These are phyloP conservation scores for Pythium vanterpoolii DNA, from an alignment of 352 stramenopile species.

Conservation along the genomic window DNA sequence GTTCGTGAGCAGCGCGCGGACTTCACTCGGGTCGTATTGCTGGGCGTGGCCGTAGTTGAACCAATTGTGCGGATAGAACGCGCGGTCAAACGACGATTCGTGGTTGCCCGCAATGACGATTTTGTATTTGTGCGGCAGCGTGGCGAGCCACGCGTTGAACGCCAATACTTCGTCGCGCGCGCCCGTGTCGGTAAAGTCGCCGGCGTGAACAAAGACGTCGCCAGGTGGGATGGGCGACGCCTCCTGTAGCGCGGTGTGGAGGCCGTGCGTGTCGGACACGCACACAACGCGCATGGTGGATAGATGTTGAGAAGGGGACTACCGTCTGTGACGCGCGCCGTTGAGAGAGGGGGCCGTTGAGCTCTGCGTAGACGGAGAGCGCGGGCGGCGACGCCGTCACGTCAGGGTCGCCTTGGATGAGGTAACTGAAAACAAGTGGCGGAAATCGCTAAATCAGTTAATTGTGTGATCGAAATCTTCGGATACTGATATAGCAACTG, in stretches of 20 bases:
- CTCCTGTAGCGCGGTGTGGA: constrained; percentile 58
- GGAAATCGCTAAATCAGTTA: background rate
- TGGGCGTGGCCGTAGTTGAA: constrained; percentile 67
- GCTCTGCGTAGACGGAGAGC: too few species aligned
- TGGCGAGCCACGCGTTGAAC: constrained; percentile 69
- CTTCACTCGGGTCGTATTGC: constrained; percentile 62
- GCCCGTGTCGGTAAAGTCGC: constrained; percentile 86
- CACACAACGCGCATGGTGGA: constrained; percentile 60
- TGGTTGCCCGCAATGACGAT: constrained; percentile 81
- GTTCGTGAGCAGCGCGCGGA: constrained; percentile 71
- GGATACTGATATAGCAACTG: background rate
- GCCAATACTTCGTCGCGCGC: constrained; percentile 55
- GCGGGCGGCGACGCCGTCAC: too few species aligned
- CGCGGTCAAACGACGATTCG: constrained; percentile 73
- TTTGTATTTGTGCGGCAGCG: constrained; percentile 72
- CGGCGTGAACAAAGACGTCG: constrained; percentile 86
- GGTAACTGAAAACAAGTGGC: too few species aligned
- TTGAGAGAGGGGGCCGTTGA: too few species aligned
- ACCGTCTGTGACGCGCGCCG: too few species aligned
- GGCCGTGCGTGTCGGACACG: constrained; percentile 74
- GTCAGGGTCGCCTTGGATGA: too few species aligned
- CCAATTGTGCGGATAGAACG: constrained; percentile 69
- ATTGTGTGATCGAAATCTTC: background rate
- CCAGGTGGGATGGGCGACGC: constrained; percentile 46
- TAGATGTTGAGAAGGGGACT: background rate